These are phyloP conservation scores for Astrothelium subdiscretum DNA, from an alignment of 495 filamentous ascomycete genomes.

Conservation along the genomic window DNA sequence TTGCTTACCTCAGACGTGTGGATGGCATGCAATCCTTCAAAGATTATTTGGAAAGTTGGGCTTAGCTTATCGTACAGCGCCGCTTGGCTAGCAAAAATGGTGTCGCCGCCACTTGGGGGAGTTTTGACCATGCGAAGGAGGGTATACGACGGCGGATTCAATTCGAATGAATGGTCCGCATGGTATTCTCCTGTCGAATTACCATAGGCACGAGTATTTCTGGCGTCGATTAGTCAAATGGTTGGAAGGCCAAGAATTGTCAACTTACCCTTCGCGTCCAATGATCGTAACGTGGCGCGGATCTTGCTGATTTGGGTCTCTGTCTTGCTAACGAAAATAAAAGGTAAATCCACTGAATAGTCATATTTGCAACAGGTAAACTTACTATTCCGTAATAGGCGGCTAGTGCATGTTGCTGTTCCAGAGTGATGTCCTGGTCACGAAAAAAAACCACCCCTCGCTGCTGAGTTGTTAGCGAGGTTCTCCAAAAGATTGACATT, in stretches of 20 bases:
- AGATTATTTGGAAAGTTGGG: slow-evolving; percentile 11
- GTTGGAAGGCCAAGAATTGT: background rate
- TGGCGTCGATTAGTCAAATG: background rate
- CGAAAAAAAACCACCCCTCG: slow-evolving; percentile 35
- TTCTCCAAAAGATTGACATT: background rate
- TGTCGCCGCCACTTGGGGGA: slow-evolving; percentile 24
- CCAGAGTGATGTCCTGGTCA: slow-evolving; percentile 30
- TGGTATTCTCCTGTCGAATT: background rate
- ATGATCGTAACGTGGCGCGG: background rate
- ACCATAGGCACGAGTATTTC: background rate
- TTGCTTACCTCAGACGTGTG: slow-evolving; percentile 6
- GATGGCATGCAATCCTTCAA: slow-evolving; percentile 5
- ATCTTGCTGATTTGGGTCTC: slow-evolving; percentile 6
- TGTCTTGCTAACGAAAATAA: slow-evolving; percentile 2
- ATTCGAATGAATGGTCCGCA: background rate
- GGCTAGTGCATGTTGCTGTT: slow-evolving; percentile 6
- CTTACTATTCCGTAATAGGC: slow-evolving; percentile 3
- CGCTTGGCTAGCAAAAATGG: slow-evolving; percentile 22
- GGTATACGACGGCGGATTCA: background rate
- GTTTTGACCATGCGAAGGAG: background rate
- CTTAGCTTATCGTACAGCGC: slow-evolving; percentile 21
- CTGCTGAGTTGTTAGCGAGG: background rate
- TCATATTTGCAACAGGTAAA: background rate
- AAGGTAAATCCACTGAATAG: background rate
- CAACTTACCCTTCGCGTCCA: slow-evolving; percentile 1